A percentile compares a stretch with the other conserved stretches of the same genome.
phyloP scores from a whole-genome alignment of 306 rosid genomes.

The Quercus aquifolioides region DNA sequence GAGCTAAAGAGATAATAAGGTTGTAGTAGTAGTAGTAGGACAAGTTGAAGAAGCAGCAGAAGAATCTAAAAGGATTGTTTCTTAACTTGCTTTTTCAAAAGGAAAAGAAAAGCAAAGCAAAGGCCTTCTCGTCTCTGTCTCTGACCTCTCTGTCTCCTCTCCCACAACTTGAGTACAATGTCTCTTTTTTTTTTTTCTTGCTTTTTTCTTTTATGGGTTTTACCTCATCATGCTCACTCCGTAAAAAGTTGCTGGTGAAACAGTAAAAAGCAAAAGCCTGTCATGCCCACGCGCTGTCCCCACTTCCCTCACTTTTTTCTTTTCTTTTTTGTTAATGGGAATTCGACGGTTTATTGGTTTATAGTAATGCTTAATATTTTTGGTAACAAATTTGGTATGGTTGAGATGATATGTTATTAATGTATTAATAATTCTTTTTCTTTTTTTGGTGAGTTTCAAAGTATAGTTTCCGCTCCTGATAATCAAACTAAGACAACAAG shows the following conservation, averaged over 20 bases:
- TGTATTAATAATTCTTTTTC: too few relatives aligned
- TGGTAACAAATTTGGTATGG: too few relatives aligned
- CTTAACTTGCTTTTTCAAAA: conserved; percentile 50
- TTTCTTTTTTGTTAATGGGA: too few relatives aligned
- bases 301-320: background rate
- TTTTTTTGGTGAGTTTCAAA: fast-evolving
- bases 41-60: conserved; percentile 35
- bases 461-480: fast-evolving
- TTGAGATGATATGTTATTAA: too few relatives aligned
- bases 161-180: conserved; percentile 42
- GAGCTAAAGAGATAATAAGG: conserved; percentile 9
- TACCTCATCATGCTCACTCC: conserved; percentile 16
- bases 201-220: background rate
- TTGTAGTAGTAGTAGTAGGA: background rate
- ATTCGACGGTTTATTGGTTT: too few relatives aligned
- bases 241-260: background rate
- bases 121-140: background rate
- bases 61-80: conserved; percentile 47
- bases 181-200: background rate
- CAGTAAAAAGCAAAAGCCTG: conserved; percentile 10
- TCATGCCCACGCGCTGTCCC: conserved; percentile 51
- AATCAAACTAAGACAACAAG: fast-evolving
- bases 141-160: conserved; percentile 65
- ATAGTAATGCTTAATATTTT: too few relatives aligned
- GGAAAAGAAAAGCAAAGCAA: conserved; percentile 9